Evolutionary conservation across 495 filamentous ascomycete species (phyloP).

Genomic region (Penicillium verhagenii): DNA sequence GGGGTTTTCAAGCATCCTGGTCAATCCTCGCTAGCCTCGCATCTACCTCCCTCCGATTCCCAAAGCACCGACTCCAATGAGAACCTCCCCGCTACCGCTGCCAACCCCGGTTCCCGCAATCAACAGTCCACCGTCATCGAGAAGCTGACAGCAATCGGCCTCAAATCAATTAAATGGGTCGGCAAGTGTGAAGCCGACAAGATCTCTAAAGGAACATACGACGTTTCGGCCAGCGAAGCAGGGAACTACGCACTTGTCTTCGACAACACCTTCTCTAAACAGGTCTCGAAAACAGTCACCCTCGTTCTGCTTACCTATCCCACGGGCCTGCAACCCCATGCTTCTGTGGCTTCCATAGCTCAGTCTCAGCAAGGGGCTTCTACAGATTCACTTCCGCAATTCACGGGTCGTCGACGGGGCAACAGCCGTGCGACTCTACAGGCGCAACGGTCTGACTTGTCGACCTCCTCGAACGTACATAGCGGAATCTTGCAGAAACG

Average conservation of each 20-base stretch:
- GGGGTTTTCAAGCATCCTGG: constrained; percentile 96
- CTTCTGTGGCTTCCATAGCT: constrained; percentile 41
- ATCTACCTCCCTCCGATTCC: constrained; percentile 41
- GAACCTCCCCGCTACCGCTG: constrained; percentile 36
- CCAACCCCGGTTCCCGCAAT: constrained; percentile 30
- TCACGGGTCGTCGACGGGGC: constrained; percentile 31
- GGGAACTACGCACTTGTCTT: constrained; percentile 97
- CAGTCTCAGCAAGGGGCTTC: constrained; percentile 33
- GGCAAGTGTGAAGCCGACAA: constrained; percentile 96
- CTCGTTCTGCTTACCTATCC: constrained; percentile 94
- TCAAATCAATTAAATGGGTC: constrained; percentile 83
- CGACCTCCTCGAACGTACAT: constrained; percentile 47
- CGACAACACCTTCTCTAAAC: constrained; percentile 98
- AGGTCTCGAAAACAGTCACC: constrained; percentile 89
- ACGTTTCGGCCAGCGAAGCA: constrained; percentile 67
- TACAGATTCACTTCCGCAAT: constrained; percentile 33
- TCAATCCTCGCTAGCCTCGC: constrained; percentile 51
- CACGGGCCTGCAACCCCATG: constrained; percentile 74
- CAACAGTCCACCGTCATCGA: constrained; percentile 66
- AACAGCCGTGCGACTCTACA: constrained; percentile 31
- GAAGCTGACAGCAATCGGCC: constrained; percentile 78
- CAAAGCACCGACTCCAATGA: constrained; percentile 44
- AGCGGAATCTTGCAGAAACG: constrained; percentile 85
- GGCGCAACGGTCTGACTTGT: constrained; percentile 26
- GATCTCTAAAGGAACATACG: constrained; percentile 86